phyloP scores from a whole-genome alignment of 2,329 filamentous ascomycete species.

The Clarireedia hainanense region DNA sequence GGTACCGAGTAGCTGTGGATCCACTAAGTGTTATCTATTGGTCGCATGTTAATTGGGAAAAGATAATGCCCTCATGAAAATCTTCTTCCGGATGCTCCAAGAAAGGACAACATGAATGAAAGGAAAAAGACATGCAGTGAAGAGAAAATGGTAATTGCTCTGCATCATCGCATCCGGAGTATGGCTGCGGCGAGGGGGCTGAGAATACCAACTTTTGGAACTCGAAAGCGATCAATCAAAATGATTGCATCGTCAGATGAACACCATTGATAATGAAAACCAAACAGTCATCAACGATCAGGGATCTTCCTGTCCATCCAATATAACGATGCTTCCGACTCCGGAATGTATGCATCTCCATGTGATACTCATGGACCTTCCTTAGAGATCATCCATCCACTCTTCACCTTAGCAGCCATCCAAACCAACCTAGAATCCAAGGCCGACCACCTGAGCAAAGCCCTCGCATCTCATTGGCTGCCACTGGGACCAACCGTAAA shows the following conservation, averaged over 20 bases:
- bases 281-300: background rate
- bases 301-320: background rate
- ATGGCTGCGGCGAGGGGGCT: background rate
- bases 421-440: background rate
- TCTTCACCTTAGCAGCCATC: background rate
- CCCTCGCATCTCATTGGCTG: background rate
- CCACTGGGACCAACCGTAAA: constrained; percentile 1
- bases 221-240: background rate
- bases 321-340: background rate
- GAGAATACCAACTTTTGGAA: background rate
- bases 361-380: background rate
- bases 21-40: constrained; percentile 7
- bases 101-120: background rate
- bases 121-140: background rate
- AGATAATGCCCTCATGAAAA: background rate
- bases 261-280: constrained; percentile 1
- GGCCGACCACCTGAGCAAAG: background rate
- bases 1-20: constrained; percentile 1
- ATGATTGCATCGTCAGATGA: background rate
- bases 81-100: background rate
- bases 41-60: background rate
- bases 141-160: background rate
- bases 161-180: background rate
- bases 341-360: background rate
- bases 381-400: background rate